phyloP scores from a whole-genome alignment of 2,329 filamentous ascomycete species.

The Colletotrichum karsti region DNA sequence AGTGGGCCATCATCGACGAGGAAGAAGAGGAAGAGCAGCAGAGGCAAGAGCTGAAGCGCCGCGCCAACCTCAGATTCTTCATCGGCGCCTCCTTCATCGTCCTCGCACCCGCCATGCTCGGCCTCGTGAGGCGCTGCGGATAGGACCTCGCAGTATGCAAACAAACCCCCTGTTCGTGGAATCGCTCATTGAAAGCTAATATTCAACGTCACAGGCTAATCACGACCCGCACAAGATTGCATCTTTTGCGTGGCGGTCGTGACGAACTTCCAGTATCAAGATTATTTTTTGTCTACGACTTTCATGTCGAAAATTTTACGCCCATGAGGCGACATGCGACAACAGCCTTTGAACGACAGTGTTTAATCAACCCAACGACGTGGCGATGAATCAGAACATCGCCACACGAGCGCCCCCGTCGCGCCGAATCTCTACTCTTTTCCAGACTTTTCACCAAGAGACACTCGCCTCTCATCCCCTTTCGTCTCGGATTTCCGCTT shows the following conservation, averaged over 20 bases:
- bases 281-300: too few species aligned
- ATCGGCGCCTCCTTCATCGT: slow-evolving; percentile 16
- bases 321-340: background rate
- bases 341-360: too few species aligned
- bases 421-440: background rate
- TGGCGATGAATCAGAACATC: background rate
- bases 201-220: background rate
- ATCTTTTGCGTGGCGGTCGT: background rate
- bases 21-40: slow-evolving; percentile 24
- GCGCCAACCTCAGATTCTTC: background rate
- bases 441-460: background rate
- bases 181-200: background rate
- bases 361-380: background rate
- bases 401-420: background rate
- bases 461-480: background rate
- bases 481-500: background rate
- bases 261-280: too few species aligned
- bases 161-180: background rate
- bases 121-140: slow-evolving; percentile 8
- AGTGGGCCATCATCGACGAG: slow-evolving; percentile 28
- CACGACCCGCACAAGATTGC: background rate
- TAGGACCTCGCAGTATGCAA: background rate
- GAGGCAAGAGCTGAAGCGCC: slow-evolving; percentile 2
- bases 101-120: slow-evolving; percentile 18
- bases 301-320: background rate